Evolutionary conservation across 2,329 filamentous ascomycete species (phyloP), one percentile per base, ranked within the genome.

Genomic region (Aspergillus niger): DNA sequence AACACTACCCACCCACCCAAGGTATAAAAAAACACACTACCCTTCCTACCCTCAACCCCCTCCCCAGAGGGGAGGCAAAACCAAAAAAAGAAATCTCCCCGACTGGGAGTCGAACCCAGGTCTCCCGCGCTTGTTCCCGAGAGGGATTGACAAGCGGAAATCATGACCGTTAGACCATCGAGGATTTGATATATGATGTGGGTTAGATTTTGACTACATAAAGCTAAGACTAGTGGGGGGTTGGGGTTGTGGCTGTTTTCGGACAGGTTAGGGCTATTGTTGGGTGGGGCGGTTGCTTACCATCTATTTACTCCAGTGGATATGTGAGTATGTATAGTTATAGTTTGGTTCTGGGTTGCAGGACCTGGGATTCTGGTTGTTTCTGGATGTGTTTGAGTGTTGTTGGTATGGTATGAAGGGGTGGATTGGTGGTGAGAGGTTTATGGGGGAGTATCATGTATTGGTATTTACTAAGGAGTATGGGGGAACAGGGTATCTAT

Each of bases 81-180:
- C n/a, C 3, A 55, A 55, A 44, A 55, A 55, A 30, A 20, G 8
- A 47, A 11, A 11, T 22, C 53, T 55, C 53, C 53, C 53, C 39
- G 53, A 55, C 53, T 55, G 53, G 53, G 53, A 55, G 53, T 55
- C 53, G 53, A 55, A 55, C 53, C 53, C 53, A 55, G 53, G 53
- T 55, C 53, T 55, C 53, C 53, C 53, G 53, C 53, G 53, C 53
- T 55, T 55, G 53, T 55, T 55, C 53, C 39, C 2, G 3, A 2
- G 0, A 3, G 3, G 39, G 53, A 55, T 32, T 55, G 53, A 55
- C 53, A 55, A 55, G 53, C 53, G 53, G 53, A 55, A 55, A 55
- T 55, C 53, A 55, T 55, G 53, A 55, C 53, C 53, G 53, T 55
- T 55, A 55, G 53, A 55, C 53, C 53, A 55, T 55, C 53, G 39